These are phyloP conservation scores for Chrysochromulina tobinii DNA, from an alignment of 78 protist species.

Conservation along the genomic window DNA sequence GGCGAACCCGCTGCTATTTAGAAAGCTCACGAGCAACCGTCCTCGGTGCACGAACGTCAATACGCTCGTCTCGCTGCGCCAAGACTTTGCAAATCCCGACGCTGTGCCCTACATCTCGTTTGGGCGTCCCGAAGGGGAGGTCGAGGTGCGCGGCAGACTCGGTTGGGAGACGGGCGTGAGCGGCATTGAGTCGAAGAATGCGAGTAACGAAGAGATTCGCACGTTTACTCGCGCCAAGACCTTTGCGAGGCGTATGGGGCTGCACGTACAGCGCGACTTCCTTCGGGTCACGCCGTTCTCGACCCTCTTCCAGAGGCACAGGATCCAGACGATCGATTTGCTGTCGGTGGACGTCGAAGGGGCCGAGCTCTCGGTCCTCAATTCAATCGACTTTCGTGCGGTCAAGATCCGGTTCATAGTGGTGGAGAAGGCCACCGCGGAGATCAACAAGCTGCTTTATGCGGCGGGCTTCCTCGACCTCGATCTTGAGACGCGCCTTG, in stretches of 20 bases:
- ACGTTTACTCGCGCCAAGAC: neutral
- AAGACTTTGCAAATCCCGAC: neutral
- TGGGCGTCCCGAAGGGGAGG: neutral
- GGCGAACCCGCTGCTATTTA: neutral
- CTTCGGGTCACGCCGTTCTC: neutral
- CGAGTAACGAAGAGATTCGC: neutral
- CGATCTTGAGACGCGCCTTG: no score
- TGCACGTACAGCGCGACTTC: neutral
- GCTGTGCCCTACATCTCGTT: neutral
- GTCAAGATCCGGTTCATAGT: no score
- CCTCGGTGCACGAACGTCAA: neutral
- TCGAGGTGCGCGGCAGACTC: neutral
- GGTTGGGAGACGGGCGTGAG: neutral
- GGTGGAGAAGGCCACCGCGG: no score
- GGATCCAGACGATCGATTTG: neutral
- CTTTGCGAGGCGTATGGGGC: neutral
- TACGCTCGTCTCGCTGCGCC: neutral
- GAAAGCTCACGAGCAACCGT: neutral
- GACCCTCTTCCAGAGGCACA: neutral
- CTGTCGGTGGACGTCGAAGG: neutral
- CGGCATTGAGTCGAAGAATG: neutral
- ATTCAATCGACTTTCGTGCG: neutral
- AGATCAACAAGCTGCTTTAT: no score
- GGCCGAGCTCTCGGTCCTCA: neutral
- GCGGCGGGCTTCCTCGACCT: no score